A percentile compares a stretch with the other conserved stretches of the same genome.
Conservation (phyloP, 805 yeast genomes). For the Candida michaelii region DNA sequence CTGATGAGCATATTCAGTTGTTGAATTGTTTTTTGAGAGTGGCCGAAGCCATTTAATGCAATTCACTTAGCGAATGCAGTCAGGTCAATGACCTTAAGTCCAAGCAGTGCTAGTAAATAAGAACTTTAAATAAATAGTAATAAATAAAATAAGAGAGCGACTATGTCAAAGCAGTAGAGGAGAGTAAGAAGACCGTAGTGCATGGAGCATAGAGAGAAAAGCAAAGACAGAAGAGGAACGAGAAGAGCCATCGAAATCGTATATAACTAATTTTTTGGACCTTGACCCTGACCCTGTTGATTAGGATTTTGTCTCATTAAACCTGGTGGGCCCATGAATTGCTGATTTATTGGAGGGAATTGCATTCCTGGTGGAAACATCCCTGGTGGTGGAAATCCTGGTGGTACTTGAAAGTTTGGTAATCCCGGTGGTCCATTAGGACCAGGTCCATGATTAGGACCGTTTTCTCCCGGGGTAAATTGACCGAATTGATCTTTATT, state of each 20-base stretch:
- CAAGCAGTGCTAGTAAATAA: no score
- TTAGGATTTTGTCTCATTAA: constrained; percentile 27
- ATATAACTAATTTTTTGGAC: no score
- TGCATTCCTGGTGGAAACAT: constrained; percentile 14
- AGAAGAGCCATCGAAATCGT: no score
- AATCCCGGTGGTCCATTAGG: constrained; percentile 5
- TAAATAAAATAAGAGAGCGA: no score
- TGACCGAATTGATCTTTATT: constrained; percentile 14
- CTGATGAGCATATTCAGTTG: constrained; percentile 84
- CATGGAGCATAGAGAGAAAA: no score
- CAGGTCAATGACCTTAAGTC: no score
- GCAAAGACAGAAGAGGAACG: no score
- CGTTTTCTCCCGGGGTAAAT: constrained; percentile 19
- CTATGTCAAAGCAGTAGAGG: no score
- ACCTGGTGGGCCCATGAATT: constrained; percentile 30
- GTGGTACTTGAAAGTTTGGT: constrained; percentile 14
- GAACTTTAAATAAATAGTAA: no score
- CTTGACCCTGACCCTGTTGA: constrained; percentile 10
- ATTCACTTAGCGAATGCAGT: no score
- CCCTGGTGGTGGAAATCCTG: constrained; percentile 17
- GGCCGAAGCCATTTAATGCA: constrained; percentile 22
- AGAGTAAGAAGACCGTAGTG: no score
- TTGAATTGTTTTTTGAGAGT: constrained; percentile 54
- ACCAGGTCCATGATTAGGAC: constrained; percentile 2
- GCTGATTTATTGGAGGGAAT: constrained; percentile 16